Evolutionary conservation across 345 rosid species (phyloP), one percentile per base, ranked within the genome.

Genomic region (Aethionema arabicum): DNA sequence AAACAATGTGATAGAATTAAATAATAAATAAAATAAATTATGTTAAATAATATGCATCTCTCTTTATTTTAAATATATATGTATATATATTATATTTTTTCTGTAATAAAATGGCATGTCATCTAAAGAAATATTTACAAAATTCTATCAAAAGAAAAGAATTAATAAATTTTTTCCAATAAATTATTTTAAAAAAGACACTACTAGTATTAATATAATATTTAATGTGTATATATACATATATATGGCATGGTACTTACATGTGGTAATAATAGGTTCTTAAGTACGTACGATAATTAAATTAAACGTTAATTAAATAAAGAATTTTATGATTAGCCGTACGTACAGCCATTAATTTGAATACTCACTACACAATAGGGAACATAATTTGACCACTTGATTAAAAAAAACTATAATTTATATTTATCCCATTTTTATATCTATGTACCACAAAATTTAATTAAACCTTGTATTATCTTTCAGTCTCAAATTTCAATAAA

Each of bases 361-460:
- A 56, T 2, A 14, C 55, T 46, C 31, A 65, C 53, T 52, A 64
- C 60, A 12, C 60, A 63, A 40, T 29, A 32, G 40, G 29, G 35
- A 51, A 35, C 61, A 53, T 64, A 43, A 51, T 64, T 64, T 65
- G 62, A 45, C 61, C 61, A 54, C 54, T 65, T 33, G 27, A 29
- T 13, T 16, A 32, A 40, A 40, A 53, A n/a, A 43, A 32, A 41
- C 33, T 63, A 63, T 15, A 21, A 21, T 21, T 21, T 21, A 21
- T 21, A 21, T 21, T 21, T 21, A 21, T 21, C 27, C 27, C 27
- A 21, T 21, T 21, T 21, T 21, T 21, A 21, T 21, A 21, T 21
- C 2, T 21, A 1, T 21, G 2, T 21, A 21, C 27, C 27, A 21
- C 27, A 13, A 39, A 33, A 8, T 48, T 4, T 36, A 9, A 4